phyloP scores from a whole-genome alignment of 495 filamentous ascomycete genomes.

The Paragyromitra xinjiangensis region DNA sequence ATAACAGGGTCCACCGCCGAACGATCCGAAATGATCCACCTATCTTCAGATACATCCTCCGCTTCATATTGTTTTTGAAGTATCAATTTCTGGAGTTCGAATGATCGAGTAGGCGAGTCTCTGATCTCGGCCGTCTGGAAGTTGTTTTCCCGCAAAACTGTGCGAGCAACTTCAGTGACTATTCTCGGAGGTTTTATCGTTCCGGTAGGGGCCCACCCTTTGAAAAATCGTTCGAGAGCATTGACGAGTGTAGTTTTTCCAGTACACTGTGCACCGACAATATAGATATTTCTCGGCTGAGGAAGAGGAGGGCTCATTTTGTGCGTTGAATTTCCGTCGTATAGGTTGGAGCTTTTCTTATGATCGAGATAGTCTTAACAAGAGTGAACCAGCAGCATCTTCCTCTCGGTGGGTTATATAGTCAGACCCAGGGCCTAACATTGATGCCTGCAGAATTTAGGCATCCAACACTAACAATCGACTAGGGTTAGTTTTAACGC shows the following conservation, averaged over 20 bases:
- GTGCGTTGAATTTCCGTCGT: background rate
- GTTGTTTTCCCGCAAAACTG: constrained; percentile 59
- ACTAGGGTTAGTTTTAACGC: background rate
- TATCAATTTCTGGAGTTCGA: constrained; percentile 62
- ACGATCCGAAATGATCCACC: constrained; percentile 65
- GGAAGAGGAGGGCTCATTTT: background rate
- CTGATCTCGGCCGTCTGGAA: constrained; percentile 61
- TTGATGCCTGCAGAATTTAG: background rate
- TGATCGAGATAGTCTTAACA: background rate
- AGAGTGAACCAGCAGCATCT: background rate
- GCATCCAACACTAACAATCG: background rate
- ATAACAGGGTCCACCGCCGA: constrained; percentile 64
- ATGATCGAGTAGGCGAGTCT: constrained; percentile 53
- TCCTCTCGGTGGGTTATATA: background rate
- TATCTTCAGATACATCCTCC: constrained; percentile 54
- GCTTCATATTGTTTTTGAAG: constrained; percentile 61
- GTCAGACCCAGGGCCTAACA: background rate
- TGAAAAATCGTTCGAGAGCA: constrained; percentile 58
- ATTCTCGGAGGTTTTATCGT: constrained; percentile 50
- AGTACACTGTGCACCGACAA: constrained; percentile 64
- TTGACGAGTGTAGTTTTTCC: constrained; percentile 65
- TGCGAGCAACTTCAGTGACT: constrained; percentile 63
- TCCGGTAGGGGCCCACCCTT: background rate
- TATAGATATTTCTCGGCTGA: constrained; percentile 60
- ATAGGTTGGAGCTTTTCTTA: background rate